A percentile compares a stretch with the other conserved stretches of the same genome.
These are phyloP conservation scores for Paxillus ammoniavirescens DNA, from an alignment of 768 basidiomycete species.

Conservation along the genomic window DNA sequence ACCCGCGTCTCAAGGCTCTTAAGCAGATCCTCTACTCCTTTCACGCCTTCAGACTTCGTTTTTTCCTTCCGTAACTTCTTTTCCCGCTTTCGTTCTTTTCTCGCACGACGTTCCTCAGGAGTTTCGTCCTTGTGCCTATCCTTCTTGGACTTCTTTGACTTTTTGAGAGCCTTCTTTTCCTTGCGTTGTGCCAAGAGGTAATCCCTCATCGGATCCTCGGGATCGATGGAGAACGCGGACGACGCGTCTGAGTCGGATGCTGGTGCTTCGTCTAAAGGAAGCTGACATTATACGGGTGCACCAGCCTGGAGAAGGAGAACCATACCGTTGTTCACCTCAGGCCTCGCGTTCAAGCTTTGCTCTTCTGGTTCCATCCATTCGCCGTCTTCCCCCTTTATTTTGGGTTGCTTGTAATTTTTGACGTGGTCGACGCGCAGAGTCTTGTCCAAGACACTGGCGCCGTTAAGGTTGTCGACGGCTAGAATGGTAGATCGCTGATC, in stretches of 20 bases:
- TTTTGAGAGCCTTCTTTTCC: constrained; percentile 65
- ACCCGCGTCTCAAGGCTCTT: constrained; percentile 41
- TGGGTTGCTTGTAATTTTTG: constrained; percentile 88
- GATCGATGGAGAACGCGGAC: constrained; percentile 73
- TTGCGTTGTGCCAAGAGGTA: constrained; percentile 76
- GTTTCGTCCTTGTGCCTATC: constrained; percentile 73
- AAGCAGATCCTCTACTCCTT: constrained; percentile 67
- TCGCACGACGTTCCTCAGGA: constrained; percentile 70
- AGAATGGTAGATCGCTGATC: constrained; percentile 95
- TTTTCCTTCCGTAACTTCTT: constrained; percentile 56
- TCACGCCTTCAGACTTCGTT: constrained; percentile 58
- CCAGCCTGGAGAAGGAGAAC: constrained; percentile 7
- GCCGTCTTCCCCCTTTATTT: constrained; percentile 73
- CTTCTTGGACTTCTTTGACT: constrained; percentile 61
- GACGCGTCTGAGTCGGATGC: constrained; percentile 67
- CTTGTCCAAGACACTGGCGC: constrained; percentile 81
- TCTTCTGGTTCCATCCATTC: constrained; percentile 85
- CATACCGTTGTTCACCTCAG: constrained; percentile 64
- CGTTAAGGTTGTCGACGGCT: constrained; percentile 98
- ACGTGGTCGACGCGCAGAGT: constrained; percentile 92
- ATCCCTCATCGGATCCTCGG: constrained; percentile 97
- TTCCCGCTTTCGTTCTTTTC: constrained; percentile 73
- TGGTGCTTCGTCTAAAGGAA: constrained; percentile 44
- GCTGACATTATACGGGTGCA: constrained; percentile 3
- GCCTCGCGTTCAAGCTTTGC: constrained; percentile 85